A percentile compares a stretch with the other conserved stretches of the same genome.
These are phyloP conservation scores for Candida oleophila DNA, from an alignment of 805 yeast genomes.

Conservation along the genomic window DNA sequence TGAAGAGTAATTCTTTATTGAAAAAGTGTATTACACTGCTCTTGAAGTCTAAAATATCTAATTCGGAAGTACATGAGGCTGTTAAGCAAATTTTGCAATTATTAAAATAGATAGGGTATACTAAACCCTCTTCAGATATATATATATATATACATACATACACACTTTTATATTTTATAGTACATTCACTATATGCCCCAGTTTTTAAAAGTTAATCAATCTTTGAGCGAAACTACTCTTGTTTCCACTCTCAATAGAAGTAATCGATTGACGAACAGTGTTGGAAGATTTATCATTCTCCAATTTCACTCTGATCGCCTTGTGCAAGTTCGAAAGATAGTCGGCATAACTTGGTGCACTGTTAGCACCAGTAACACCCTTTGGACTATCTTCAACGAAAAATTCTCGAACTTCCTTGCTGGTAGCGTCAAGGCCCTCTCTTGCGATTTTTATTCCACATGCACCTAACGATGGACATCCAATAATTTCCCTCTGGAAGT, in stretches of 20 bases:
- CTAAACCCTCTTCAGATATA: too few relatives aligned
- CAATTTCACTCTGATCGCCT: slow-evolving; percentile 51
- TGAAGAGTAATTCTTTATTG: slow-evolving; percentile 7
- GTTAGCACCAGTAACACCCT: slow-evolving; percentile 41
- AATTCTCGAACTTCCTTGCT: slow-evolving; percentile 49
- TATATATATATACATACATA: too few relatives aligned
- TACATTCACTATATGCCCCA: background rate
- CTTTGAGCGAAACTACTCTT: slow-evolving; percentile 40
- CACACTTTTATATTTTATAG: too few relatives aligned
- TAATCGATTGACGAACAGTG: slow-evolving; percentile 26
- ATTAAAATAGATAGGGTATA: slow-evolving; percentile 5
- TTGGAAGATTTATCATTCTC: slow-evolving; percentile 44
- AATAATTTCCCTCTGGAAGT: slow-evolving; percentile 39
- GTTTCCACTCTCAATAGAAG: slow-evolving; percentile 19
- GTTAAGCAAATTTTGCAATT: slow-evolving; percentile 16
- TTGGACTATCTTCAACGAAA: slow-evolving; percentile 69
- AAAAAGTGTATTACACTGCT: slow-evolving; percentile 9
- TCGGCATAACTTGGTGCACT: slow-evolving; percentile 56
- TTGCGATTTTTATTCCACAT: slow-evolving; percentile 55
- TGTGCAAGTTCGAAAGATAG: slow-evolving; percentile 67
- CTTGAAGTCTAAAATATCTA: slow-evolving; percentile 3
- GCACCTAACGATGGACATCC: slow-evolving; percentile 28
- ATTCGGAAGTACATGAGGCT: slow-evolving; percentile 12
- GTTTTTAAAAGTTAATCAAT: slow-evolving; percentile 34
- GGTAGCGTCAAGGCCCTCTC: slow-evolving; percentile 57